Evolutionary conservation across 495 filamentous ascomycete genomes (phyloP).

Genomic region (Parathielavia hyrcaniae): DNA sequence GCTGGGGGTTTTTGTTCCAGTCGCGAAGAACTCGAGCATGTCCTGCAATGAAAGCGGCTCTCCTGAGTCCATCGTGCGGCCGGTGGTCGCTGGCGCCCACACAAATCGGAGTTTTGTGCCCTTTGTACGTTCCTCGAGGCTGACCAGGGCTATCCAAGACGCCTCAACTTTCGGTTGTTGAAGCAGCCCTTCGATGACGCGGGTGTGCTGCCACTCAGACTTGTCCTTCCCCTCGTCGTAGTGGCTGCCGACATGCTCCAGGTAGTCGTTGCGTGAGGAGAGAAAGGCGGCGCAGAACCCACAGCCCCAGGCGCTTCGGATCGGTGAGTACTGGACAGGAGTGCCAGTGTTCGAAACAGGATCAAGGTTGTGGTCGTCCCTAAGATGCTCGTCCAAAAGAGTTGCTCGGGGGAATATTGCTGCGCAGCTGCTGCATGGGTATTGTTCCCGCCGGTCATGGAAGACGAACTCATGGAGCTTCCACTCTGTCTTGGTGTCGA

Average conservation of each 20-base stretch:
- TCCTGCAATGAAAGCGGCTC: conserved; percentile 13
- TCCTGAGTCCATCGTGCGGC: conserved; percentile 1
- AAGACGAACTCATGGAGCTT: conserved; percentile 20
- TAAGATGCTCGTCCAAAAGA: conserved; percentile 12
- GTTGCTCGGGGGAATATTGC: conserved; percentile 1
- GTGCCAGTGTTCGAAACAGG: background rate
- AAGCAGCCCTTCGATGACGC: conserved; percentile 26
- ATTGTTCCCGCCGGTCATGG: conserved; percentile 17
- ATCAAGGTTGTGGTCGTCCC: conserved; percentile 11
- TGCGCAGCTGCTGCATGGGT: conserved; percentile 17
- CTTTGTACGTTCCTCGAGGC: conserved; percentile 11
- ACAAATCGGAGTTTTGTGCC: conserved; percentile 16
- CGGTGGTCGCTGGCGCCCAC: conserved; percentile 20
- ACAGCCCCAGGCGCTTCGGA: conserved; percentile 26
- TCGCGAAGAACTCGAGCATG: conserved; percentile 22
- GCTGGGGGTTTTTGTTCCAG: background rate
- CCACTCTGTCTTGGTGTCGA: conserved; percentile 23
- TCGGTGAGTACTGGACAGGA: background rate
- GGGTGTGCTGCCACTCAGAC: conserved; percentile 24
- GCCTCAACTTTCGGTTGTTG: conserved; percentile 18
- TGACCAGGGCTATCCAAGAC: conserved; percentile 21
- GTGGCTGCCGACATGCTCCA: conserved; percentile 25
- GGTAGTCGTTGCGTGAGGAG: conserved; percentile 16
- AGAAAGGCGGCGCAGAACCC: conserved; percentile 24
- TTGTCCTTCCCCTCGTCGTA: conserved; percentile 23